Base-by-base conservation (phyloP, 2,329 filamentous ascomycete species). In the Ascosphaera pollenicola region DNA sequence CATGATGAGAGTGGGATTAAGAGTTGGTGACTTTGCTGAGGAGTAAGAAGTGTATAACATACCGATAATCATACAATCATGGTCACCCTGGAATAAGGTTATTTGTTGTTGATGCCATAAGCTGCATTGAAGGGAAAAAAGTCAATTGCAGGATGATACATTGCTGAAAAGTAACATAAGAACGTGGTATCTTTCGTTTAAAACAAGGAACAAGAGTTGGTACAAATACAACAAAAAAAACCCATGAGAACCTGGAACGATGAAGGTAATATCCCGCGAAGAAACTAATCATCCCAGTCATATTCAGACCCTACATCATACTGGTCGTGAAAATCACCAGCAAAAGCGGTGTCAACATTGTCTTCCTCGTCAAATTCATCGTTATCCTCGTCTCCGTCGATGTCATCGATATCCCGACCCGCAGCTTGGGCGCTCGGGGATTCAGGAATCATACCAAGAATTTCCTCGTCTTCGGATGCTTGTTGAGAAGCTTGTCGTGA, bases 1-100 rank as follows among this genome's bases (percentile, higher is more conserved):
- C 1, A 62, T 68, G 37, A 69, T 69, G 64, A 58, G 66, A 40
- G 66, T 70, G 30, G 39, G 39, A n/a, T 17, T 40, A 6, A n/a
- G 24, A 13, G 15, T 41, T 28, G 17, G 16, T 13, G 11, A 31
- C n/a, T 36, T 30, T 35, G 7, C 39, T 35, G 30, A 34, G 17
- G 11, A 31, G 28, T 31, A 15, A 31, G 28, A n/a, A n/a, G n/a
- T n/a, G n/a, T n/a, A n/a, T n/a, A n/a, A n/a, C n/a, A n/a, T n/a
- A n/a, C n/a, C n/a, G n/a, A n/a, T n/a, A n/a, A n/a, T n/a, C n/a
- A n/a, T n/a, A n/a, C n/a, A n/a, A n/a, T n/a, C n/a, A n/a, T n/a
- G n/a, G n/a, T n/a, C n/a, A n/a, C n/a, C n/a, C n/a, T n/a, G n/a
- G n/a, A n/a, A n/a, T n/a, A n/a, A n/a, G n/a, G n/a, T n/a, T n/a